Base-by-base conservation (phyloP, 306 rosid species). In the Sophora flavescens region DNA sequence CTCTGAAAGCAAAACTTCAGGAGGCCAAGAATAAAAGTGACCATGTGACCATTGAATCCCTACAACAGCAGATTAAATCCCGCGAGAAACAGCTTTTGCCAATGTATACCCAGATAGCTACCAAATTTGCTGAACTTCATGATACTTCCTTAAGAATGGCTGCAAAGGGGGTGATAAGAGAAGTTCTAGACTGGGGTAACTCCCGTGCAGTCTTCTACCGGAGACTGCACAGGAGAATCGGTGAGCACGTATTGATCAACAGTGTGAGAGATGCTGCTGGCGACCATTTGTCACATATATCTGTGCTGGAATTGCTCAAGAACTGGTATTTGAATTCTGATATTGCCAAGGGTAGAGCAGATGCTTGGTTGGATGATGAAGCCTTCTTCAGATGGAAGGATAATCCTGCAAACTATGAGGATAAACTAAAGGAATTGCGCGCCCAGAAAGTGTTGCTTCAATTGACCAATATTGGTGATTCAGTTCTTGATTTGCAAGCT, bases 131-230 rank as follows among this genome's bases (percentile, higher is more conserved):
- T 5, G 99, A 95, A 67, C 86, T 95, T 51, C 99, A 95, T 50
- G 99, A 92, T 76, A 92, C 99, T 33, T 92, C 99, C 78, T 87
- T 89, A 63, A 87, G 97, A 83, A 95, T 95, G 99, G 96, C 93
- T 30, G 96, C 97, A 42, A 95, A 95, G 86, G 97, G 97, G 13
- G 97, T 89, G 18, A 84, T 95, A 45, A 88, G 80, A 88, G 89
- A 89, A 86, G 99, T 95, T 72, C 78, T 95, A 77, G 93, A 85
- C 72, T 95, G 99, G 99, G 53, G 81, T 16, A 88, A 80, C 72
- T 90, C 93, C 12, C 96, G 99, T 11, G 68, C 89, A 32, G 94
- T 89, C 88, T 92, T 95, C 86, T 88, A 90, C 73, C 75, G 36
- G 87, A 85, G 99, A 86, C 81, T 95, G 85, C 84, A 68, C 48